Evolutionary conservation across 2,329 filamentous ascomycete genomes (phyloP), one percentile per base, ranked within the genome.

Genomic region (Aspergillus proliferans): DNA sequence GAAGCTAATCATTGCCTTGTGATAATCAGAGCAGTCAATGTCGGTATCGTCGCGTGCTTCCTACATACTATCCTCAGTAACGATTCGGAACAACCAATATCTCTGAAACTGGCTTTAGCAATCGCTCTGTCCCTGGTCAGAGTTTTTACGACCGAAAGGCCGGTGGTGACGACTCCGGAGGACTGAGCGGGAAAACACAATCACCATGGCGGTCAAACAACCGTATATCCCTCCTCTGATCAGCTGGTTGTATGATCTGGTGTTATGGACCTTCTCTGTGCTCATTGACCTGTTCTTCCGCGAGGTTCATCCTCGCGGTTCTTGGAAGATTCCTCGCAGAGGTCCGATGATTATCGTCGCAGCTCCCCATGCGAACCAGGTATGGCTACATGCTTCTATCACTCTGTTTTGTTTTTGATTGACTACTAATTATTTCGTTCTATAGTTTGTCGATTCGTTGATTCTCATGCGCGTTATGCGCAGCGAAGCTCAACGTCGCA

Each of bases 261-360:
- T 75, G 43, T 61, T 78, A 34, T 78, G 76, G 76, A 64, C 67
- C 8, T 72, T 78, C 54, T 77, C 76, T 2, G 67, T 97, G 55
- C 78, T 97, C 46, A 84, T 94, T 57, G 93, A 98, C 71, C 83
- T 96, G 58, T 98, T 98, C 81, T 98, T 98, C 76, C 86, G 93
- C 59, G 93, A 98, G 72, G 89, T 98, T 14, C 91, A 97, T 67
- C 93, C 93, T 10, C 82, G 93, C 56, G 90, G 90, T 58, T 88
- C 91, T 54, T 98, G 93, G 90, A 92, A 91, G 70, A 87, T 98
- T 41, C 93, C 93, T 41, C 84, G 86, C 62, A 81, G 83, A 54
- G 93, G 91, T 0, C 91, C 93, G 1, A 82, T 98, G 54, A 88
- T 98, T 51, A 93, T 98, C 63, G 93, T 98, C 58, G 93, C 91